These are phyloP conservation scores for Pyrenochaeta sp. DNA, from an alignment of 2,329 filamentous ascomycete species.

Conservation along the genomic window DNA sequence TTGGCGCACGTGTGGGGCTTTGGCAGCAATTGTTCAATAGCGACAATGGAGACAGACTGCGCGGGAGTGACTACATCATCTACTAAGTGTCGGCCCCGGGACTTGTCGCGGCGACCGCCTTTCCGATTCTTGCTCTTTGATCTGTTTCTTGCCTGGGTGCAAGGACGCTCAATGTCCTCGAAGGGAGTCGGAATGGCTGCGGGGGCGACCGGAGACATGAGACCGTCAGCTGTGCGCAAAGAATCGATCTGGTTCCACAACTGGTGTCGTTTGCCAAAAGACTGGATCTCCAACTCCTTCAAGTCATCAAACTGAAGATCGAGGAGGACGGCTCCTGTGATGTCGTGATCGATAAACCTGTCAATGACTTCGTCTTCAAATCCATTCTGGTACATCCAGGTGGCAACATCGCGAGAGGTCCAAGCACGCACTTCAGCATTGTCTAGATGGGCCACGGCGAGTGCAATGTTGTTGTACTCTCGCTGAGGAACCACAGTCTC, in stretches of 20 bases:
- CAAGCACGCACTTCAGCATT: slow-evolving; percentile 69
- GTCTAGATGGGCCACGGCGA: slow-evolving; percentile 65
- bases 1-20: slow-evolving; percentile 86
- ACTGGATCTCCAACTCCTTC: slow-evolving; percentile 80
- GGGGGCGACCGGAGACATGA: slow-evolving; percentile 50
- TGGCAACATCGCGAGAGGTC: slow-evolving; percentile 79
- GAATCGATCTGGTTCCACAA: slow-evolving; percentile 82
- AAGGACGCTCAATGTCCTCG: slow-evolving; percentile 57
- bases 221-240: slow-evolving; percentile 62
- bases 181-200: slow-evolving; percentile 59
- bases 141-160: slow-evolving; percentile 45
- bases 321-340: slow-evolving; percentile 84
- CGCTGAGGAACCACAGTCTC: slow-evolving; percentile 47
- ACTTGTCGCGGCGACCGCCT: slow-evolving; percentile 41
- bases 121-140: slow-evolving; percentile 49
- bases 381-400: slow-evolving; percentile 86
- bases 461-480: slow-evolving; percentile 62
- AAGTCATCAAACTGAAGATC: slow-evolving; percentile 92
- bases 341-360: slow-evolving; percentile 90
- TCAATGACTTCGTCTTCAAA: slow-evolving; percentile 81
- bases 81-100: slow-evolving; percentile 42
- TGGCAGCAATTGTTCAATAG: slow-evolving; percentile 87
- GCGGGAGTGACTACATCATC: slow-evolving; percentile 77
- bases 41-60: slow-evolving; percentile 89
- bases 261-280: slow-evolving; percentile 81